Conservation (phyloP, 106 monocot species). For the Dendrobium chrysotoxum region DNA sequence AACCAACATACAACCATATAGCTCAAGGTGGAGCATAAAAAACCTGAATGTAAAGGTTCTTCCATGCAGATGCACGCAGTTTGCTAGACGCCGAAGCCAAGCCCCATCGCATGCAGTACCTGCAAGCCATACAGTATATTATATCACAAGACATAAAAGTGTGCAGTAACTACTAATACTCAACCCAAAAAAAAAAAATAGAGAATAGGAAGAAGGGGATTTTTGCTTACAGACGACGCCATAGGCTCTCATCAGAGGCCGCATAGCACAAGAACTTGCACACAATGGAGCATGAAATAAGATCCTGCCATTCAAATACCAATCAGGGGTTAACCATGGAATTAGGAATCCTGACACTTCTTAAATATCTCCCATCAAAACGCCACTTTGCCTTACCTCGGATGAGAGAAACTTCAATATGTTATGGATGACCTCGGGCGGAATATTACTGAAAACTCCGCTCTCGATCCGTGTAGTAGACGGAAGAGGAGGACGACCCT, state of each 20-base stretch:
- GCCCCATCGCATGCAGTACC: slow-evolving; percentile 96
- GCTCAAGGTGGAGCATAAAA: neutral
- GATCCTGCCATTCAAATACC: slow-evolving; percentile 40
- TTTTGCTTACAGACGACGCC: slow-evolving; percentile 82
- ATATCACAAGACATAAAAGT: neutral
- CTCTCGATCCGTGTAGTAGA: slow-evolving; percentile 31
- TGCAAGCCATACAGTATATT: slow-evolving; percentile 18
- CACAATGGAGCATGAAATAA: slow-evolving; percentile 73
- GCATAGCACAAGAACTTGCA: slow-evolving; percentile 68
- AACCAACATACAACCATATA: neutral
- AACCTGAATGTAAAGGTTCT: slow-evolving; percentile 96
- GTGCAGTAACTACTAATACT: neutral
- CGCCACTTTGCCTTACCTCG: slow-evolving; percentile 38
- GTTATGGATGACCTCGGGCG: slow-evolving; percentile 80
- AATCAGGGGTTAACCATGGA: neutral
- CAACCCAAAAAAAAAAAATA: neutral
- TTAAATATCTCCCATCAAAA: neutral
- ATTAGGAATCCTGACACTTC: neutral
- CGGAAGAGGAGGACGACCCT: neutral
- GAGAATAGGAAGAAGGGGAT: neutral
- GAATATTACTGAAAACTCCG: slow-evolving; percentile 63
- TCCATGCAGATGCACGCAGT: slow-evolving; percentile 79
- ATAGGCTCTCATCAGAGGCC: slow-evolving; percentile 88
- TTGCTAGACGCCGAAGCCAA: slow-evolving; percentile 43
- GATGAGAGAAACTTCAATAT: slow-evolving; percentile 97